phyloP scores from a whole-genome alignment of 1,139 yeast species.

The Candida sp. region DNA sequence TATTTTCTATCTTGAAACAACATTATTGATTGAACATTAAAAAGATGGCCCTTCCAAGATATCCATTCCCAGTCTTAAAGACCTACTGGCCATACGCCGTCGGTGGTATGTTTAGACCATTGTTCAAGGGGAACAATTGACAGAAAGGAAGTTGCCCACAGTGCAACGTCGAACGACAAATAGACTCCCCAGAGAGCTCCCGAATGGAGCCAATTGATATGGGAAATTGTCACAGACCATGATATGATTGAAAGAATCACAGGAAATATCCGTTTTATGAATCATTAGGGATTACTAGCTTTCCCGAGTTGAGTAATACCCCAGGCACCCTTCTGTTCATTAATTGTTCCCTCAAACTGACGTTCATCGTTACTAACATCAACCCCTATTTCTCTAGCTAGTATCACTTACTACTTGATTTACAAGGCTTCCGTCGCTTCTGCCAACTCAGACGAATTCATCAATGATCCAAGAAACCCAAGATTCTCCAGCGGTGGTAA shows the following conservation, averaged over 20 bases:
- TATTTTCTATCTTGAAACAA: background rate
- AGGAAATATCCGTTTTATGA: too few species aligned
- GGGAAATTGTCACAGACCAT: too few species aligned
- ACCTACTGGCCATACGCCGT: slow-evolving; percentile 54
- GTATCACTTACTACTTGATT: slow-evolving; percentile 46
- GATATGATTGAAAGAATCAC: too few species aligned
- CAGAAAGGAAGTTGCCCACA: background rate
- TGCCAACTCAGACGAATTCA: slow-evolving; percentile 52
- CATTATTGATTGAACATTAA: slow-evolving; percentile 2
- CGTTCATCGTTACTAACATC: background rate
- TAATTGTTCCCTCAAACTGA: background rate
- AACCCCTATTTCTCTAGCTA: too few species aligned
- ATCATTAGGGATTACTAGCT: too few species aligned
- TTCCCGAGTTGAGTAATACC: too few species aligned
- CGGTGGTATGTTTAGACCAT: slow-evolving; percentile 46
- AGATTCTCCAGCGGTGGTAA: slow-evolving; percentile 56
- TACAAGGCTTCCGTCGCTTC: slow-evolving; percentile 48
- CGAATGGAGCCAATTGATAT: too few species aligned
- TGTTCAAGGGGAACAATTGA: background rate
- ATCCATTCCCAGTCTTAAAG: slow-evolving; percentile 52
- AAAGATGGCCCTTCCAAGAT: slow-evolving; percentile 29
- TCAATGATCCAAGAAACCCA: slow-evolving; percentile 60
- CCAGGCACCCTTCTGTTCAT: too few species aligned
- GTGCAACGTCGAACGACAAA: too few species aligned
- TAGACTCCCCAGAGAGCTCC: too few species aligned